Evolutionary conservation across 1,284 basidiomycete genomes (phyloP).

Genomic region (Fomitopsis schrenkii): DNA sequence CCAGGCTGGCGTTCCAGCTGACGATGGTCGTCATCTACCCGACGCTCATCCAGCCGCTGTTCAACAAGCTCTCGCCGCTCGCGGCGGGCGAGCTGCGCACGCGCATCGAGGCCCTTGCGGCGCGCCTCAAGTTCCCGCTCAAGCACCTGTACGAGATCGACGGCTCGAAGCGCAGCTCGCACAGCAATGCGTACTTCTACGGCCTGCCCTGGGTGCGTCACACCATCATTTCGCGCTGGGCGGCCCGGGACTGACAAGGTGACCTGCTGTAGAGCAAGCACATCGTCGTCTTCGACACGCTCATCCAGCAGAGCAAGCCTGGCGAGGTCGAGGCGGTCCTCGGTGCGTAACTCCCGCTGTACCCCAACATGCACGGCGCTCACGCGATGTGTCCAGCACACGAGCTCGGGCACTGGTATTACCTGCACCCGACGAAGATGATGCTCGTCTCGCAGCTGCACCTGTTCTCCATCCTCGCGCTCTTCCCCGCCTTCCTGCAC

Average conservation of each 20-base stretch:
- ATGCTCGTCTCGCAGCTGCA: conserved; percentile 85
- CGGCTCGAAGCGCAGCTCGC: conserved; percentile 91
- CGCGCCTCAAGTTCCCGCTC: conserved; percentile 87
- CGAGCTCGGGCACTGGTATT: conserved; percentile 96
- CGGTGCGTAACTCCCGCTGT: conserved; percentile 26
- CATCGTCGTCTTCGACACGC: conserved; percentile 96
- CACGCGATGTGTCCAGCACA: conserved; percentile 50
- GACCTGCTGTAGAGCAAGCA: conserved; percentile 64
- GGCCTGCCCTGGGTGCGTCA: conserved; percentile 81
- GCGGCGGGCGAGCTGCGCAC: conserved; percentile 68
- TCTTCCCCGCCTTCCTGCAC: conserved; percentile 91
- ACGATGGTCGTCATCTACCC: conserved; percentile 85
- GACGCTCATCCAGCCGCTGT: conserved; percentile 90
- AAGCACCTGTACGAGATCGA: conserved; percentile 97
- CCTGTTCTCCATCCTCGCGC: conserved; percentile 79
- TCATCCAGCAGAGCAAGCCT: conserved; percentile 86
- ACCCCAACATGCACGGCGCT: not conserved
- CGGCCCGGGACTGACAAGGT: not conserved
- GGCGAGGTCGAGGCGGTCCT: conserved; percentile 90
- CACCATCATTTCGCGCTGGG: not conserved
- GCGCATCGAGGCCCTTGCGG: conserved; percentile 73
- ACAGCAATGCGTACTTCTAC: conserved; percentile 96
- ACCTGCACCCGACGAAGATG: conserved; percentile 86
- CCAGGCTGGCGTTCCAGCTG: conserved; percentile 81
- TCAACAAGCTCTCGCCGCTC: conserved; percentile 94